Evolutionary conservation across 2,329 filamentous ascomycete genomes (phyloP).

Genomic region (Curvularia sp.): DNA sequence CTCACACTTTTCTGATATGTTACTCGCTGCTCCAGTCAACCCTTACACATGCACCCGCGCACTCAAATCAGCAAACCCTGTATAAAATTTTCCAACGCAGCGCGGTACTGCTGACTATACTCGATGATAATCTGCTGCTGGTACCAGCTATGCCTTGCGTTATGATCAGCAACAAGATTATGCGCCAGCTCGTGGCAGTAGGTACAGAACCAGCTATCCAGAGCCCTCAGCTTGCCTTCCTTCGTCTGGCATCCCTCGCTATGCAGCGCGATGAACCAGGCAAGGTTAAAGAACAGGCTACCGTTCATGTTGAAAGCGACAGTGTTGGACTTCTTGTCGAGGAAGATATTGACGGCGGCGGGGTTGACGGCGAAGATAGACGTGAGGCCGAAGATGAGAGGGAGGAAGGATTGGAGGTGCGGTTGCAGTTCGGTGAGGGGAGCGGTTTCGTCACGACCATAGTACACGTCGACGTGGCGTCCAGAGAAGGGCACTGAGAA

Average conservation of each 20-base stretch:
- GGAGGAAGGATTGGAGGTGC: slow-evolving; percentile 40
- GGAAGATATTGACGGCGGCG: slow-evolving; percentile 81
- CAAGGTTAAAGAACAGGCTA: slow-evolving; percentile 91
- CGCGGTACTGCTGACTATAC: slow-evolving; percentile 43
- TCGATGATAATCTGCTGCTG: slow-evolving; percentile 50
- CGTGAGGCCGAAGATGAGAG: slow-evolving; percentile 44
- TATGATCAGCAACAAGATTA: slow-evolving; percentile 81
- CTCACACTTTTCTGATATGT: no score
- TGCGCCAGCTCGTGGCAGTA: slow-evolving; percentile 94
- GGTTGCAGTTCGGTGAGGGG: slow-evolving; percentile 36
- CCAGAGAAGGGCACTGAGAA: slow-evolving; percentile 46
- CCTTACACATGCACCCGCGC: neutral
- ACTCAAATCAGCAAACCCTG: slow-evolving; percentile 26
- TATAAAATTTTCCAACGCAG: slow-evolving; percentile 34
- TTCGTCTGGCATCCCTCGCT: slow-evolving; percentile 29
- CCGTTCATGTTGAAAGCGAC: slow-evolving; percentile 93
- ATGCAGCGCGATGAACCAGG: slow-evolving; percentile 85
- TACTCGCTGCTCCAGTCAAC: no score
- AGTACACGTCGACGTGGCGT: slow-evolving; percentile 47
- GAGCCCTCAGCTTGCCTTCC: slow-evolving; percentile 51
- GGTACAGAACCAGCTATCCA: slow-evolving; percentile 93
- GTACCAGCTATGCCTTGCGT: slow-evolving; percentile 49
- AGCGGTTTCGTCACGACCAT: slow-evolving; percentile 40
- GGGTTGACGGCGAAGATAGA: slow-evolving; percentile 70
- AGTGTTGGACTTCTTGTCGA: slow-evolving; percentile 77